These are phyloP conservation scores for Vitis hybrid DNA, from an alignment of 177 flowering plant species.

Conservation along the genomic window DNA sequence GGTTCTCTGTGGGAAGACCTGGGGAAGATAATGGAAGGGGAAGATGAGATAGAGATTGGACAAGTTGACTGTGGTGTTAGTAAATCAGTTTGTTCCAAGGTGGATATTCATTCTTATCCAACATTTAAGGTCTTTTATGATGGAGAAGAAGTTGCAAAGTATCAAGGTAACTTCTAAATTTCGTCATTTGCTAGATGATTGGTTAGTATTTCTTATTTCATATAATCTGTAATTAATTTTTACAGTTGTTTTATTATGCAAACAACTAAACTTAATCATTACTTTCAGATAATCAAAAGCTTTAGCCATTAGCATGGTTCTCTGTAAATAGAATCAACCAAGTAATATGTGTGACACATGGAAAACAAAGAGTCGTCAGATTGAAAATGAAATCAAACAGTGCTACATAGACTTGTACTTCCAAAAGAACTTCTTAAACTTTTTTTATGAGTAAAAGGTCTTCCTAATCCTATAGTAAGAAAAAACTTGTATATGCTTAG, in stretches of 20 bases:
- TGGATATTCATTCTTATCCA: constrained; percentile 93
- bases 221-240: too few relatives aligned
- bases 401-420: not conserved
- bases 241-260: too few relatives aligned
- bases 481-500: not conserved
- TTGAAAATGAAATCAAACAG: not conserved
- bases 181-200: not conserved
- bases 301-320: not conserved
- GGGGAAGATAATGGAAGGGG: constrained; percentile 75
- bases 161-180: constrained; percentile 55
- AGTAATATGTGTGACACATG: not conserved
- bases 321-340: not conserved
- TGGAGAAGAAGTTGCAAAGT: constrained; percentile 90
- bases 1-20: constrained; percentile 95
- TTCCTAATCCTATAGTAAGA: not conserved
- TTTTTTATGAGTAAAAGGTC: too few relatives aligned
- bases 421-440: not conserved
- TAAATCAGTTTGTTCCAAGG: constrained; percentile 77
- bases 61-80: constrained; percentile 75
- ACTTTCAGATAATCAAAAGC: too few relatives aligned
- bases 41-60: constrained; percentile 86
- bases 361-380: not conserved
- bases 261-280: too few relatives aligned
- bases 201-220: too few relatives aligned
- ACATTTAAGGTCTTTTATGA: constrained; percentile 93